A percentile compares a stretch with the other conserved stretches of the same genome.
phyloP scores from a whole-genome alignment of 2,329 filamentous ascomycete genomes.

The Eutypa lata region DNA sequence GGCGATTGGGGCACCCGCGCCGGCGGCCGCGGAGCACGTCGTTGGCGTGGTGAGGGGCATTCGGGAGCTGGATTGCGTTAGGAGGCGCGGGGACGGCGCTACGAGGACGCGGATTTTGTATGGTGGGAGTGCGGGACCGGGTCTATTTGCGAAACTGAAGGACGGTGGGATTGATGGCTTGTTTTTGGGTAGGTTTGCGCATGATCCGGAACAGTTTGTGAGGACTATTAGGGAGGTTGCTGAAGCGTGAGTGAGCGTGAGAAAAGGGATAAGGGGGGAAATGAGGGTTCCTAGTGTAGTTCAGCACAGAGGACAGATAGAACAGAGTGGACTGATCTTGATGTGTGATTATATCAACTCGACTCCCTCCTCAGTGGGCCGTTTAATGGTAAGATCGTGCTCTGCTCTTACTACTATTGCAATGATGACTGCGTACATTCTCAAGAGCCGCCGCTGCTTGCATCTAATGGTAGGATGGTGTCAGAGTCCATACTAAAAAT shows the following conservation, averaged over 20 bases:
- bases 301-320: not conserved
- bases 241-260: constrained; percentile 27
- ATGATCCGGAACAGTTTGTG: constrained; percentile 69
- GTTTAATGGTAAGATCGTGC: no score
- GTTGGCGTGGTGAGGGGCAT: constrained; percentile 66
- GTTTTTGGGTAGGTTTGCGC: constrained; percentile 78
- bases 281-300: no score
- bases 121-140: constrained; percentile 78
- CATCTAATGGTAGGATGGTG: no score
- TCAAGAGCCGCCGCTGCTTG: no score
- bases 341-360: no score
- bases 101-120: constrained; percentile 67
- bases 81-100: constrained; percentile 42
- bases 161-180: constrained; percentile 67
- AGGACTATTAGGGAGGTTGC: constrained; percentile 72
- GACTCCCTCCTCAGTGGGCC: no score
- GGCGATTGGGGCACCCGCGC: constrained; percentile 75
- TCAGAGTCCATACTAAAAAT: no score
- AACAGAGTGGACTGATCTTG: not conserved
- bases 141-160: constrained; percentile 66
- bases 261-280: not conserved
- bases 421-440: no score
- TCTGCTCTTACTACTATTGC: no score
- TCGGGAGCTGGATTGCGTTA: constrained; percentile 49
- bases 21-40: constrained; percentile 71